Evolutionary conservation across 148 eudicot genomes (phyloP).

Genomic region (Chenopodium quinoa): DNA sequence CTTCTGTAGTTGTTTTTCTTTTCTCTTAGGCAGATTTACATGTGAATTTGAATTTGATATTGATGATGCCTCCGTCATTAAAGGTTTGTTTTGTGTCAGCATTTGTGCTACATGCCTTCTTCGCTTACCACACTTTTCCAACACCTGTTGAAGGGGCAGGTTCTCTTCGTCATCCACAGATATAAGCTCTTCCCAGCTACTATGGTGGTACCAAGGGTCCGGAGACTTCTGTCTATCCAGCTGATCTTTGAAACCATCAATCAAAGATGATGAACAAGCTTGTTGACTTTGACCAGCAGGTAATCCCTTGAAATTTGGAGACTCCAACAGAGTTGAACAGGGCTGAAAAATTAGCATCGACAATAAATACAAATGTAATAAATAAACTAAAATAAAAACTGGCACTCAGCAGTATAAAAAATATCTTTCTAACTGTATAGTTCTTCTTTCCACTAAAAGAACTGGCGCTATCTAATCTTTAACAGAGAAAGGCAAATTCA

Average conservation of each 20-base stretch:
- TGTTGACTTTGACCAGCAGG: neutral
- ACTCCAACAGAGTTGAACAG: too few relatives aligned
- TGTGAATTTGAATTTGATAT: too few relatives aligned
- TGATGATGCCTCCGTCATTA: neutral
- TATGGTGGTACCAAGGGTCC: neutral
- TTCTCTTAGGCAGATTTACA: too few relatives aligned
- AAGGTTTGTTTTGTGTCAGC: neutral
- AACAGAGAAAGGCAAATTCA: too few relatives aligned
- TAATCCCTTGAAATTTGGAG: neutral
- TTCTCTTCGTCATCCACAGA: conserved; percentile 16
- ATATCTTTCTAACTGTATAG: too few relatives aligned
- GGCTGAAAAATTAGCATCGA: neutral
- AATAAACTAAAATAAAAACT: too few relatives aligned
- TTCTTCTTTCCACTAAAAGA: too few relatives aligned
- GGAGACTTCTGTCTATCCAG: neutral
- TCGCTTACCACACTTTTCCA: conserved; percentile 16
- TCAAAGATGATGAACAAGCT: conserved; percentile 4
- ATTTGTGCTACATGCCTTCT: conserved; percentile 9
- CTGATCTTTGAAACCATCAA: conserved; percentile 1
- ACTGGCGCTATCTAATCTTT: too few relatives aligned
- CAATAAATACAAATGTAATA: neutral
- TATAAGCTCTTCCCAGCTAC: neutral
- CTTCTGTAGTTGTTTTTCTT: too few relatives aligned
- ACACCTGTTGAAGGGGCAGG: conserved; percentile 13
- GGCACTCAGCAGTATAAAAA: too few relatives aligned